A percentile compares a stretch with the other conserved stretches of the same genome.
phyloP scores from a whole-genome alignment of 129 eudicot genomes.

The Centaurea solstitialis region DNA sequence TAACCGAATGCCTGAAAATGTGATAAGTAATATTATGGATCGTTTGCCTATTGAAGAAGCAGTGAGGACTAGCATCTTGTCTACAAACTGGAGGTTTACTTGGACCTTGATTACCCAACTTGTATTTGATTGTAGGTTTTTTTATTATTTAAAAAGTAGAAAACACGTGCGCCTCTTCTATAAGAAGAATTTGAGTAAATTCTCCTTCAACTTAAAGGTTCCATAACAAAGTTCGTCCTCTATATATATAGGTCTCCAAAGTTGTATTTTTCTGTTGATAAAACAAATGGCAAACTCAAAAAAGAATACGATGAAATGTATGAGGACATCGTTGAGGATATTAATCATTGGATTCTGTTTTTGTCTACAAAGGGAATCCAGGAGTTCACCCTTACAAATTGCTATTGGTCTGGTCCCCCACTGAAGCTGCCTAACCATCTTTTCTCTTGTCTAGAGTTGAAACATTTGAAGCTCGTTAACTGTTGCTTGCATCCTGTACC shows the following conservation, averaged over 20 bases:
- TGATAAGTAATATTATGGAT: slow-evolving; percentile 1
- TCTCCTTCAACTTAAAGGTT: background rate
- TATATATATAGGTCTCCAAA: no score
- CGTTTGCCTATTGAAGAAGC: background rate
- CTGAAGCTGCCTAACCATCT: no score
- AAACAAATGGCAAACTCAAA: no score
- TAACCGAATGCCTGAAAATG: no score
- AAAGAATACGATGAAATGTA: no score
- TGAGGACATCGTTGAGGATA: background rate
- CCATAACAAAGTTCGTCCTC: slow-evolving; percentile 10
- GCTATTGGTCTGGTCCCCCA: no score
- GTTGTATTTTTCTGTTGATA: no score
- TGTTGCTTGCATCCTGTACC: no score
- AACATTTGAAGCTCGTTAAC: no score
- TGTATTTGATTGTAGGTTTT: background rate
- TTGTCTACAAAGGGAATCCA: background rate
- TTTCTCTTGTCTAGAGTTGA: no score
- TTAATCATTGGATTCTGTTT: background rate
- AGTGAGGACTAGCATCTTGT: slow-evolving; percentile 2
- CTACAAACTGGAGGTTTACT: background rate
- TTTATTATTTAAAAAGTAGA: no score
- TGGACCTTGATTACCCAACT: slow-evolving; percentile 20
- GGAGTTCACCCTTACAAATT: background rate
- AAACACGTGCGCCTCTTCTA: no score
- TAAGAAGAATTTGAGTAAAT: background rate